phyloP scores from a whole-genome alignment of 1,284 basidiomycete genomes.

The Vanrija sp. region DNA sequence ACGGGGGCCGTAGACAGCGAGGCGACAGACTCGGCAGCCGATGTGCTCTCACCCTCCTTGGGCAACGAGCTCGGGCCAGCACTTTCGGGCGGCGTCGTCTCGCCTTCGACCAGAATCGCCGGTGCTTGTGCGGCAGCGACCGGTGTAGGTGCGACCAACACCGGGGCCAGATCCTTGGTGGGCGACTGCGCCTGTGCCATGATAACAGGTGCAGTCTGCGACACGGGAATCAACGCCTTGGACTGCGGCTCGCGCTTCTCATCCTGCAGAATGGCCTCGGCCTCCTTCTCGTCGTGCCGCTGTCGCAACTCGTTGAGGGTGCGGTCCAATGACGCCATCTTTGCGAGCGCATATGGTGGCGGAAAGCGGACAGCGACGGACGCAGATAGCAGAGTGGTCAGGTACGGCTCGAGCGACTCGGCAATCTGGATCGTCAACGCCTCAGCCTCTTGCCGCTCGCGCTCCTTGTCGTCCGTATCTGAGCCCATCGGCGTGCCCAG shows the following conservation, averaged over 20 bases:
- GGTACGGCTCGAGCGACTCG: slow-evolving; percentile 73
- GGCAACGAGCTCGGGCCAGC: too few relatives aligned
- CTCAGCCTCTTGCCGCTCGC: slow-evolving; percentile 59
- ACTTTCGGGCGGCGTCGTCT: too few relatives aligned
- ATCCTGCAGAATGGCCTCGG: slow-evolving; percentile 69
- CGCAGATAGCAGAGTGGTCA: slow-evolving; percentile 79
- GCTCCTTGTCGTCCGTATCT: slow-evolving; percentile 55
- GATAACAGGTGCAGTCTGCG: background rate
- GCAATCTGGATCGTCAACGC: slow-evolving; percentile 54
- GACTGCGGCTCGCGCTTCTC: slow-evolving; percentile 51
- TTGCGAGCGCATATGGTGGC: slow-evolving; percentile 77
- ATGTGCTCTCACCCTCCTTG: too few relatives aligned
- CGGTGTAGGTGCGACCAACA: background rate
- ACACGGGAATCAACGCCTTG: background rate
- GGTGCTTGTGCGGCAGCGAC: background rate
- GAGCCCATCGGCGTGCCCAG: background rate
- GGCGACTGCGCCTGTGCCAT: slow-evolving; percentile 24
- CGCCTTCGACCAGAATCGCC: background rate
- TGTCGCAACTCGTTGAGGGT: slow-evolving; percentile 63
- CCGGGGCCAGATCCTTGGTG: background rate
- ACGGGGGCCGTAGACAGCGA: too few relatives aligned
- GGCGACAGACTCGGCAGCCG: too few relatives aligned
- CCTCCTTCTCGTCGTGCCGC: slow-evolving; percentile 68
- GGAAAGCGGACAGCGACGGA: slow-evolving; percentile 85
- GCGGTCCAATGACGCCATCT: slow-evolving; percentile 81